A percentile compares a stretch with the other conserved stretches of the same genome.
Evolutionary conservation across 2,329 filamentous ascomycete species (phyloP).

Genomic region (Fusarium paranaense): DNA sequence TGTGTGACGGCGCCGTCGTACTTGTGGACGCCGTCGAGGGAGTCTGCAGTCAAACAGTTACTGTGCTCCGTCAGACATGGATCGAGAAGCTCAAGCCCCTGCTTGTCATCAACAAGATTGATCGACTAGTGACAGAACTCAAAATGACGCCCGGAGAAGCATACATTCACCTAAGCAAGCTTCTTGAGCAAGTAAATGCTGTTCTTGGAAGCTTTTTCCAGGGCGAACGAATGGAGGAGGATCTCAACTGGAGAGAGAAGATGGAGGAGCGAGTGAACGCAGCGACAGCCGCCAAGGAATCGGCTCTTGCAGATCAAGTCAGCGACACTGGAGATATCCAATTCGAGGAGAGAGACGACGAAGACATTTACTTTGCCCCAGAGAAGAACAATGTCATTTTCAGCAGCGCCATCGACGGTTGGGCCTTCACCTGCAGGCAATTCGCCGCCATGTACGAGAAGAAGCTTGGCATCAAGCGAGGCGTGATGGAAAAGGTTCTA

Average conservation of each 20-base stretch:
- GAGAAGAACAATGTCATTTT: slow-evolving; percentile 99
- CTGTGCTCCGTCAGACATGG: slow-evolving; percentile 94
- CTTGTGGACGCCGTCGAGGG: slow-evolving; percentile 97
- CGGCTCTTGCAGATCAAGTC: slow-evolving; percentile 58
- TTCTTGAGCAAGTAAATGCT: slow-evolving; percentile 96
- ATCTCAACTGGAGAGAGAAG: slow-evolving; percentile 92
- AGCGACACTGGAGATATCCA: slow-evolving; percentile 70
- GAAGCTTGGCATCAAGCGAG: slow-evolving; percentile 94
- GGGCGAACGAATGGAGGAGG: slow-evolving; percentile 98
- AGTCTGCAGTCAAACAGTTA: slow-evolving; percentile 98
- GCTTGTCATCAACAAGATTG: slow-evolving; percentile 98
- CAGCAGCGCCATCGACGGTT: slow-evolving; percentile 97
- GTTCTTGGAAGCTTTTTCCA: slow-evolving; percentile 98
- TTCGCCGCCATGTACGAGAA: slow-evolving; percentile 95
- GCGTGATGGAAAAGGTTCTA: slow-evolving; percentile 88
- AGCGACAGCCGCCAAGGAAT: slow-evolving; percentile 72
- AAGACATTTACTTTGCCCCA: slow-evolving; percentile 97
- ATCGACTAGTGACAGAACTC: slow-evolving; percentile 91
- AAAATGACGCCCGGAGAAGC: slow-evolving; percentile 94
- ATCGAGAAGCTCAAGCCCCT: slow-evolving; percentile 94
- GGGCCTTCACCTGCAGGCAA: slow-evolving; percentile 96
- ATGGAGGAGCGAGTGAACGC: slow-evolving; percentile 88
- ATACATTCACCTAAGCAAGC: slow-evolving; percentile 86
- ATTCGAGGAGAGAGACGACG: slow-evolving; percentile 93
- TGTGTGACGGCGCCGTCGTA: slow-evolving; percentile 95